phyloP scores from a whole-genome alignment of 2,329 filamentous ascomycete genomes.

The Basipetospora chlamydospora region DNA sequence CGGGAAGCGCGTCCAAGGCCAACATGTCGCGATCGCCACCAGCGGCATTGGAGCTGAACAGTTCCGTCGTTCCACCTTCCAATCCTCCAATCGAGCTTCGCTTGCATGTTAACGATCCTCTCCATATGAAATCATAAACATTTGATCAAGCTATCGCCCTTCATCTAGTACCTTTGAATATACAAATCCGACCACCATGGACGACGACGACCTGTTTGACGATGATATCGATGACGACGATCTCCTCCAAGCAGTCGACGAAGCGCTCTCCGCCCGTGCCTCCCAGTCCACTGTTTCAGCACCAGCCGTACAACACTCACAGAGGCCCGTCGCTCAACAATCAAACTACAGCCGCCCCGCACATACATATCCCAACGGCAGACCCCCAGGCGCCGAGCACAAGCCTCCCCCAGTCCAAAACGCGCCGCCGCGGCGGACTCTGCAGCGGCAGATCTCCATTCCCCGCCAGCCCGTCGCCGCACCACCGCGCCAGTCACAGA shows the following conservation, averaged over 20 bases:
- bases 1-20: conserved; percentile 2
- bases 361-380: too few relatives aligned
- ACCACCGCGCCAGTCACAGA: conserved; percentile 8
- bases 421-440: background rate
- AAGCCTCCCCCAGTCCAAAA: conserved; percentile 1
- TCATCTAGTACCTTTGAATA: background rate
- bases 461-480: conserved; percentile 6
- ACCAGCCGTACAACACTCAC: conserved; percentile 9
- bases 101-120: too few relatives aligned
- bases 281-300: conserved; percentile 5
- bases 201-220: conserved; percentile 49
- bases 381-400: too few relatives aligned
- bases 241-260: conserved; percentile 44
- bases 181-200: conserved; percentile 4
- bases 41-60: background rate
- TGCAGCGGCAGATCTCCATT: conserved; percentile 6
- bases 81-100: too few relatives aligned
- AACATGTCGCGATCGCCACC: background rate
- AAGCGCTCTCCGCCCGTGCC: conserved; percentile 16
- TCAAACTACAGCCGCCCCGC: background rate
- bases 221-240: conserved; percentile 53
- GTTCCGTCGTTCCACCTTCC: background rate
- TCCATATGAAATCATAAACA: too few relatives aligned
- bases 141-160: background rate
- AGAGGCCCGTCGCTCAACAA: too few relatives aligned